Conservation (phyloP, 257 asterid genomes). For the Solanum sejunctum region DNA sequence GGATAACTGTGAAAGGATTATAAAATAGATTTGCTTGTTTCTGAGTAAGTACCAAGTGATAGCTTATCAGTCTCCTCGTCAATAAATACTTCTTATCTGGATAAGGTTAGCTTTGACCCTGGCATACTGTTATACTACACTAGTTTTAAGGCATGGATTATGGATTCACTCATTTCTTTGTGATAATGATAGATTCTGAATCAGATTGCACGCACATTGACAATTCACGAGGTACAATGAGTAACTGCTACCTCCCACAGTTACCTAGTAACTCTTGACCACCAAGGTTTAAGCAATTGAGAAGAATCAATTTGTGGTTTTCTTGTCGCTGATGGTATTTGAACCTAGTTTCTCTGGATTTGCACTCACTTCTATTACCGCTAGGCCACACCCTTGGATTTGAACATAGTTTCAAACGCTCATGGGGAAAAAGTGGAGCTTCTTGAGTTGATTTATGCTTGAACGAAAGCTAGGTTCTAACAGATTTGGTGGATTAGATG, state of each 20-base stretch:
- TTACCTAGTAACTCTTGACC: neutral
- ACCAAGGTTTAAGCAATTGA: neutral
- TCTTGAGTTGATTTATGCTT: neutral
- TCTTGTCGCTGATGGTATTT: neutral
- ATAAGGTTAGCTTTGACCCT: neutral
- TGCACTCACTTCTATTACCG: neutral
- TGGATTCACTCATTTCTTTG: neutral
- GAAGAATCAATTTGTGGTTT: neutral
- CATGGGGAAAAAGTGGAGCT: neutral
- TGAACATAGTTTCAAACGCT: neutral
- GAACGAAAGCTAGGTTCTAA: neutral
- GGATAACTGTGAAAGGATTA: neutral
- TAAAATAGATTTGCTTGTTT: neutral
- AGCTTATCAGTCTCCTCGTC: neutral
- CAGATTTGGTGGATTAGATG: neutral
- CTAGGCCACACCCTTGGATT: neutral
- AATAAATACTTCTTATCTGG: neutral
- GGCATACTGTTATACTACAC: neutral
- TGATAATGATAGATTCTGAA: neutral
- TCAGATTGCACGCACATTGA: neutral
- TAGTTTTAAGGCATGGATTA: neutral
- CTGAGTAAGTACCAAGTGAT: neutral
- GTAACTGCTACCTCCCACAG: neutral
- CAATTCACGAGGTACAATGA: neutral
- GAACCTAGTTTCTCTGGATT: neutral